These are phyloP conservation scores for Pythium utonaiense DNA, from an alignment of 352 stramenopile species.

Conservation along the genomic window DNA sequence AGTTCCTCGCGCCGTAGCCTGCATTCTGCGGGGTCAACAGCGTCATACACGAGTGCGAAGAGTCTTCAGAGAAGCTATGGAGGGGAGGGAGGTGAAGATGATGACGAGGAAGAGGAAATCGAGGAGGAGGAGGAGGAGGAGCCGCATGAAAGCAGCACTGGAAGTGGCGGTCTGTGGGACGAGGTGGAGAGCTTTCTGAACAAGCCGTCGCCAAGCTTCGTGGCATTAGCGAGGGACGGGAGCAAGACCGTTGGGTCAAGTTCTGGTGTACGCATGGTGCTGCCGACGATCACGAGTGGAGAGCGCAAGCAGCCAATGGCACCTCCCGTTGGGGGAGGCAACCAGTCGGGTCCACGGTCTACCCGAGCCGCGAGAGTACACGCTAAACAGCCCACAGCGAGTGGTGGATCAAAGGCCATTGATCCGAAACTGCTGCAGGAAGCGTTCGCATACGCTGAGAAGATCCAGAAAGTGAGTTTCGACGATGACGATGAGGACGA, in stretches of 20 bases:
- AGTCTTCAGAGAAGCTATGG: conserved; percentile 20
- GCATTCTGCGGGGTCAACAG: conserved; percentile 39
- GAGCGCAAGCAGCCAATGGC: conserved; percentile 10
- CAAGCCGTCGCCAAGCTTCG: conserved; percentile 58
- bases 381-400: not conserved
- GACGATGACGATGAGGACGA: conserved; percentile 41
- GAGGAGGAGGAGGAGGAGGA: conserved; percentile 28
- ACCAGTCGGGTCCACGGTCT: conserved; percentile 5
- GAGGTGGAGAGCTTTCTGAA: conserved; percentile 77
- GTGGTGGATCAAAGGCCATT: conserved; percentile 30
- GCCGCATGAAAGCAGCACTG: conserved; percentile 38
- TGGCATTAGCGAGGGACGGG: conserved; percentile 32
- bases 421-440: conserved; percentile 68
- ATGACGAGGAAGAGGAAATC: conserved; percentile 20
- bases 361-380: conserved; percentile 20
- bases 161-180: conserved; percentile 46
- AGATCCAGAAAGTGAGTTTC: conserved; percentile 43
- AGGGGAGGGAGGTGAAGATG: conserved; percentile 15
- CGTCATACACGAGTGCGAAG: conserved; percentile 30
- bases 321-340: conserved; percentile 3
- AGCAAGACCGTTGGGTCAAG: conserved; percentile 15
- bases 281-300: conserved; percentile 38
- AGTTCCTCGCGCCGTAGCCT: conserved; percentile 39
- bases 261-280: conserved; percentile 18
- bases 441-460: conserved; percentile 68